Evolutionary conservation across 2,329 filamentous ascomycete genomes (phyloP), one percentile per base, ranked within the genome.

Genomic region (Claviceps pazoutovae): DNA sequence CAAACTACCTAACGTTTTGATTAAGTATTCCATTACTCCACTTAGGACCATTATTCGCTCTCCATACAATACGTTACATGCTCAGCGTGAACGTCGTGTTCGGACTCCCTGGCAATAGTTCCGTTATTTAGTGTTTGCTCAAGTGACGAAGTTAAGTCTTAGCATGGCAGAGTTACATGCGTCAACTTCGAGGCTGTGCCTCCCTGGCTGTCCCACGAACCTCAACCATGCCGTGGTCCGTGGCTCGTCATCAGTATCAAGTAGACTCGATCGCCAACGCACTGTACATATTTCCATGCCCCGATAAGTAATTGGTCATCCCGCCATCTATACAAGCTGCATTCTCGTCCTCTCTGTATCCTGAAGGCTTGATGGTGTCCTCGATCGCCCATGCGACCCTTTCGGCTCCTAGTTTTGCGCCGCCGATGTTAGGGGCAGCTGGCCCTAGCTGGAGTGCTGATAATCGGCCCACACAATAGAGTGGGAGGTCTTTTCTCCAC

Each of bases 381-480:
- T 84, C 76, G 48, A 88, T 73, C 1, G 78, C 79, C 82, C 83
- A 86, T 0, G 80, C 79, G 46, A 88, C 79, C 48, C 86, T 74
- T 67, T 90, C 86, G 0, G 86, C 85, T 0, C 84, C 84, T 26
- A 82, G 62, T 56, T 86, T 76, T 3, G 84, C 84, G 0, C 86
- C 86, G 30, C 84, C 85, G 3, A 90, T 69, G 62, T 90, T 90
- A 0, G 78, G 79, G 1, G 83, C 84, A 0, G 81, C 84, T 11
- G 86, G 86, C 0, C 86, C 86, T 0, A 91, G 67, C 52, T 80
- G 74, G 57, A 91, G 63, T 1, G 75, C 79, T 0, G 83, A 86
- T 38, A 90, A 67, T 50, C 80, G 73, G 1, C 84, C 86, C 0
- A 82, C 82, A 53, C 86, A 66, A 60, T 88, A 90, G 1, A 89